phyloP scores from a whole-genome alignment of 179 eudicot genomes.

The Silene noctiflora region DNA sequence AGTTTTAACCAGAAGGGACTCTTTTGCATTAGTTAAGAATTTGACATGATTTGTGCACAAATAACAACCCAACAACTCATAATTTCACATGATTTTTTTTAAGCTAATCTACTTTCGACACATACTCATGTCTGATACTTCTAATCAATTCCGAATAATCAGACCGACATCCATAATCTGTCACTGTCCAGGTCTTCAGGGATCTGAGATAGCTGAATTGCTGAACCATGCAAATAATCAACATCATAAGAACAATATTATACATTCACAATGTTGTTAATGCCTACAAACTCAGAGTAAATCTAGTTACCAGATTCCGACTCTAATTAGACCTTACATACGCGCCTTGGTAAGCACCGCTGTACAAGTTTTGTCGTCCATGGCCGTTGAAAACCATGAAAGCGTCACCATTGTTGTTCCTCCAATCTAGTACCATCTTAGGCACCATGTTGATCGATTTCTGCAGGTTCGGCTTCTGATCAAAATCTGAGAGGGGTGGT shows the following conservation, averaged over 20 bases:
- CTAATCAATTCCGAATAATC: too few relatives aligned
- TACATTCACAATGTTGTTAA: conserved; percentile 24
- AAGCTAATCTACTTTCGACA: not conserved
- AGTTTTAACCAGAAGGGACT: not conserved
- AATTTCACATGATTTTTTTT: too few relatives aligned
- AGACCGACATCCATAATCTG: too few relatives aligned
- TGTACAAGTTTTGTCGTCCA: conserved; percentile 27
- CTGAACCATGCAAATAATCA: too few relatives aligned
- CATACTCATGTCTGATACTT: not conserved
- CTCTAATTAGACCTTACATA: conserved; percentile 28
- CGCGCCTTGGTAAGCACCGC: conserved; percentile 25
- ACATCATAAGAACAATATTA: not conserved
- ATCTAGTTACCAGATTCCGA: conserved; percentile 4
- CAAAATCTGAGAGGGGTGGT: conserved; percentile 8
- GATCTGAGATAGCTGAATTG: too few relatives aligned
- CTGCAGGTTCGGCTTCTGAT: conserved; percentile 29
- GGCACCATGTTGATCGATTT: conserved; percentile 30
- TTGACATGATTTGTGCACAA: conserved; percentile 1
- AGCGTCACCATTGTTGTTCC: conserved; percentile 26
- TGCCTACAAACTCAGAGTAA: conserved; percentile 29
- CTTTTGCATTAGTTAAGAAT: not conserved
- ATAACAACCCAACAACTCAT: conserved; percentile 2
- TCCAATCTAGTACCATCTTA: conserved; percentile 37
- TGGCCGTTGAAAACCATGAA: conserved; percentile 41
- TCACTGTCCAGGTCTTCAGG: too few relatives aligned